phyloP scores from a whole-genome alignment of 306 rosid species.

The Ormosia emarginata region DNA sequence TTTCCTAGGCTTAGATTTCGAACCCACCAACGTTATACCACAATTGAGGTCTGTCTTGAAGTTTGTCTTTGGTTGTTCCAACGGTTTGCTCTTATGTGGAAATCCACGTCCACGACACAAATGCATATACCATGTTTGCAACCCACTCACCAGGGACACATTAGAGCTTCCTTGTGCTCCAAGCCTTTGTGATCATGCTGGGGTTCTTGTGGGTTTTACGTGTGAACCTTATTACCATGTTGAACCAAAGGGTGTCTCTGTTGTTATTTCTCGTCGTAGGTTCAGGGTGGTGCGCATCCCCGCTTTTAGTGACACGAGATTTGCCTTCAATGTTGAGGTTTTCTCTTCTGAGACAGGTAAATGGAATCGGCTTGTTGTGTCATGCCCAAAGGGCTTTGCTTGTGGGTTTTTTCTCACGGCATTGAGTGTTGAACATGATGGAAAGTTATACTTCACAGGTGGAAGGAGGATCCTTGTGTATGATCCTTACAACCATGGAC shows the following conservation, averaged over 20 bases:
- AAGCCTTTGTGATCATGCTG: neutral
- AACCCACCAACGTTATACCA: neutral
- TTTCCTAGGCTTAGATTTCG: neutral
- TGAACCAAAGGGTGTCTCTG: neutral
- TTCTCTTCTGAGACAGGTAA: conserved; percentile 12
- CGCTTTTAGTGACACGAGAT: neutral
- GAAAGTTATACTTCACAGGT: conserved; percentile 19
- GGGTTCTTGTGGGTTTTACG: conserved; percentile 14
- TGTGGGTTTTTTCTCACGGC: conserved; percentile 5
- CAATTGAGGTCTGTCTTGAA: neutral
- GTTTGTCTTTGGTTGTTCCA: conserved; percentile 2
- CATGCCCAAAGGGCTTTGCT: conserved; percentile 11
- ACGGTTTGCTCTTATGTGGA: conserved; percentile 15
- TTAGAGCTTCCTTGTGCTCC: neutral
- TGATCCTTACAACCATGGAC: neutral
- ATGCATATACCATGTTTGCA: conserved; percentile 9
- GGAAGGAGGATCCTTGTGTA: conserved; percentile 10
- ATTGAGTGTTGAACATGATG: conserved; percentile 1
- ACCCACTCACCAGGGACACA: neutral
- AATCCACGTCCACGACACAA: neutral
- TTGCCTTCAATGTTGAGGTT: conserved; percentile 6
- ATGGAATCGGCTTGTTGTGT: neutral
- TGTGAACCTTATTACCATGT: conserved; percentile 12
- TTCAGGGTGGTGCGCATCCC: conserved; percentile 9
- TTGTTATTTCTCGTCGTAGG: neutral